These are phyloP conservation scores for Leucaena leucocephala DNA, from an alignment of 306 rosid species.

Conservation along the genomic window DNA sequence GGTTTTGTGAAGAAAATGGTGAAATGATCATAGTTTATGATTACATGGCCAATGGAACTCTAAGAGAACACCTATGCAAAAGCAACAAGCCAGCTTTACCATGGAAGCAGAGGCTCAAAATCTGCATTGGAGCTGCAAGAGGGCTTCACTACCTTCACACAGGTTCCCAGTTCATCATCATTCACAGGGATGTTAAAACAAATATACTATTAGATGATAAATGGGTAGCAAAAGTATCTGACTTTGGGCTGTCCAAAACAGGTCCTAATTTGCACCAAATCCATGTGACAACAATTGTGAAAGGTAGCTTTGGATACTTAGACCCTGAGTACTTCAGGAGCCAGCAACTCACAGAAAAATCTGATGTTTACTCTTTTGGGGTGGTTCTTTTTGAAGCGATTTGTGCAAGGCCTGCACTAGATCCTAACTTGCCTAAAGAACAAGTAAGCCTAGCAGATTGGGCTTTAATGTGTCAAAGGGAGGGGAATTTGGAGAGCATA, in stretches of 20 bases:
- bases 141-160: slow-evolving; percentile 30
- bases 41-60: slow-evolving; percentile 59
- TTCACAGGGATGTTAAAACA: slow-evolving; percentile 23
- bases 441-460: slow-evolving; percentile 57
- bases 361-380: slow-evolving; percentile 56
- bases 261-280: slow-evolving; percentile 40
- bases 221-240: slow-evolving; percentile 56
- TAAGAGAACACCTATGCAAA: slow-evolving; percentile 48
- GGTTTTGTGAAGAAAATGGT: slow-evolving; percentile 51
- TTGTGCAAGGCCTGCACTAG: slow-evolving; percentile 52
- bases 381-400: slow-evolving; percentile 53
- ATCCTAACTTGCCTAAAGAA: slow-evolving; percentile 48
- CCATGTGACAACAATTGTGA: slow-evolving; percentile 53
- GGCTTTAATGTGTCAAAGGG: slow-evolving; percentile 33
- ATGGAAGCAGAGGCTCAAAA: slow-evolving; percentile 53
- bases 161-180: neutral
- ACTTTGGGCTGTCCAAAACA: slow-evolving; percentile 51
- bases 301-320: slow-evolving; percentile 58
- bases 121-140: slow-evolving; percentile 25
- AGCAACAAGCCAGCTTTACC: slow-evolving; percentile 38
- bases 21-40: slow-evolving; percentile 57
- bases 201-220: slow-evolving; percentile 15
- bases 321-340: slow-evolving; percentile 52
- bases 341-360: slow-evolving; percentile 48
- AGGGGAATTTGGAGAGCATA: slow-evolving; percentile 38